Base-by-base conservation (phyloP, 2,329 filamentous ascomycete species). In the Fusarium nematophilum region DNA sequence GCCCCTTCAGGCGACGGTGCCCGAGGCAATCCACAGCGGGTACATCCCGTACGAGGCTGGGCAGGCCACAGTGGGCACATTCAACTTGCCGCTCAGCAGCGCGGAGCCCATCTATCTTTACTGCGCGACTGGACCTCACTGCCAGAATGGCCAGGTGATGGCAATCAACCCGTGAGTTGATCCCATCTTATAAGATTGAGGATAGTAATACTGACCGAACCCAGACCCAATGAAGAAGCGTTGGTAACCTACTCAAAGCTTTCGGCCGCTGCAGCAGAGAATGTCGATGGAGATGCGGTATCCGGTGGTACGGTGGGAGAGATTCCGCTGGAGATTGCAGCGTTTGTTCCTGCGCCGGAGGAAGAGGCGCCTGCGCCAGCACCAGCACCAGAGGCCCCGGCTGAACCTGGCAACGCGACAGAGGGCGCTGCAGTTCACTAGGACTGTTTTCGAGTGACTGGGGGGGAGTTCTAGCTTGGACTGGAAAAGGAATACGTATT, bases 141-240 rank as follows among this genome's bases (percentile, higher is more conserved):
- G 83, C 38, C 78, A 82, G 63, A 67, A 65, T 8, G 82, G 81
- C 7, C 83, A 84, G 74, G 76, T 81, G 23, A 77, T 82, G 71
- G 75, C 82, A 6, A 76, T 85, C 31, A 85, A 85, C 53, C 77
- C 78, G 76, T 77, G 51, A 56, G 75, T 64, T 8, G 21, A 5
- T 14, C 8, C n/a, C n/a, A n/a, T n/a, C n/a, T n/a, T n/a, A 3
- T 10, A 5, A 9, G 6, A 2, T 6, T n/a, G 6, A 13, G 9
- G 6, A 13, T 6, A 21, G 21, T 6, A 21, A 21, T 31, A 2
- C 45, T 54, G 10, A 60, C 39, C 9, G 0, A 1, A 9, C 2
- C 3, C 4, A 66, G 64, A 6, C 50, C 64, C 3, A 65, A 47
- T 6, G 64, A 66, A 7, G 64, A 59, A 3, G 61, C 59, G 8